Base-by-base conservation (phyloP, 129 eudicot genomes). In the Pseudognaphalium luteoalbum region DNA sequence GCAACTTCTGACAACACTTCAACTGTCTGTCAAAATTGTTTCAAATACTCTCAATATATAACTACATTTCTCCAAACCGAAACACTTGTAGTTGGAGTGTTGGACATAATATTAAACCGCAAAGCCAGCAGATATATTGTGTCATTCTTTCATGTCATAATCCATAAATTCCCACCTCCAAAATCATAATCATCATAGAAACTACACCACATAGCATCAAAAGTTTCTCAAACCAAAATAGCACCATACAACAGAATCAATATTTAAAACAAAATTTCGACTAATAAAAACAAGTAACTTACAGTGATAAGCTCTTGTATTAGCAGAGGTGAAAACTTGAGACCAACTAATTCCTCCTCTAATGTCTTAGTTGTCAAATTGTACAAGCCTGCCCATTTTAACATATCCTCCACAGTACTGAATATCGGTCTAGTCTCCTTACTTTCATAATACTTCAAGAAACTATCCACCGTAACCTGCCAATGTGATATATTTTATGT, bases 281-380 rank as follows among this genome's bases (percentile, higher is more conserved):
- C 4, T 22, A 11, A 65, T n/a, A 32, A 61, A 16, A 58, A 70
- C 29, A 42, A 39, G 50, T 8, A 19, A 42, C 97, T 93, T 70
- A 93, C 98, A 51, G 98, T 91, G 54, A 86, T 90, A 37, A 93
- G 98, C 84, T 93, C 98, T 68, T 91, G 78, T 66, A 88, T 87
- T 10, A 93, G 93, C 74, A 84, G 65, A 71, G 96, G 81, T 50
- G 97, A 93, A 82, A 88, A 79, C 8, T 85, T 87, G 25, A 84
- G 85, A 75, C 83, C 90, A 66, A 76, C 67, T 78, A 93, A 81
- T 75, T 93, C 86, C 71, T 88, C 96, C 22, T 80, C 86, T 57
- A 93, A 83, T 17, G 93, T 77, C 22, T 83, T 79, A 5, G 81
- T 81, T 30, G 98, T 93, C 78, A 93, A 76, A 81, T 90, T 80